Base-by-base conservation (phyloP, 345 rosid genomes). In the Clausena lansium region DNA sequence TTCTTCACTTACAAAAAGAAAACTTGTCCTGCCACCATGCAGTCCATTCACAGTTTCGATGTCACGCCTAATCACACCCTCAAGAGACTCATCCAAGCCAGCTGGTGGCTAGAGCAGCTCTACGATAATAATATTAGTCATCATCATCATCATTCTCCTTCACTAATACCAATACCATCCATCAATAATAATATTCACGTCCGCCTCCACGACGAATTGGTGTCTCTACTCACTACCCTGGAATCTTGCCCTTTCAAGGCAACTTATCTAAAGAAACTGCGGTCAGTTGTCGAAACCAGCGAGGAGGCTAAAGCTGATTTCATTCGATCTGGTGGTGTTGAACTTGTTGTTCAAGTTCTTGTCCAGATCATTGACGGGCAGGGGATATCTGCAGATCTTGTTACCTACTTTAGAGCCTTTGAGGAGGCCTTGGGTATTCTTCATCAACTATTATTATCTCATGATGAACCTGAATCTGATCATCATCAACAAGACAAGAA, bases 11-110 rank as follows among this genome's bases (percentile, higher is more conserved):
- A 87, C 86, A 79, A 83, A 50, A 85, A 85, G 58, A 63, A 52
- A 36, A 76, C 79, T 0, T 88, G 92, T 78, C 92, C 92, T 3
- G 78, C 85, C 30, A 83, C 86, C 50, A 82, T 84, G 87, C 87
- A 82, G 59, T 10, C 60, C 19, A 2, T 84, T 24, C 72, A 58
- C 55, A 58, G 39, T 70, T 77, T 82, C 28, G 75, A 54, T 24
- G 14, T 80, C 73, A 84, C 85, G 9, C 87, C 87, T 1, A 84
- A 82, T 65, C 81, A 70, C 81, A 79, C 81, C 38, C 85, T 84
- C 80, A 77, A 77, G 45, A 75, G 85, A 36, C 85, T 84, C 76
- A 84, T 84, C 20, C 68, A 47, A 24, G 38, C 85, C 32, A 1
- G 32, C 32, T 30, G 32, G 0, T 84, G 85, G 85, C 70, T 11